A percentile compares a stretch with the other conserved stretches of the same genome.
Evolutionary conservation across 176 grass and related monocot species (phyloP).

Genomic region (Zoysia japonica): DNA sequence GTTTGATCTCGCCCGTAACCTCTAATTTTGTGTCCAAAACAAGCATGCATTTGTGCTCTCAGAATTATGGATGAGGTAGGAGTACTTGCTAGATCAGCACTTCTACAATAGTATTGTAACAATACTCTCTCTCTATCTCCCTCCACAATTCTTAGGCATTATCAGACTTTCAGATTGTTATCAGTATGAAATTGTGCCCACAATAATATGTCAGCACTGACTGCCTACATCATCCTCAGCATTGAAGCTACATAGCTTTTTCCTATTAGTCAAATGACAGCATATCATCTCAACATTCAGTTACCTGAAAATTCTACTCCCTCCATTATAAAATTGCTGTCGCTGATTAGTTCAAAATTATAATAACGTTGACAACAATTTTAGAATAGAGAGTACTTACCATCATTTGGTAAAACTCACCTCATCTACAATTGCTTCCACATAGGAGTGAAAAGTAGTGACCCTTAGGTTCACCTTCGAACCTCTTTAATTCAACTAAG

Average conservation of each 20-base stretch:
- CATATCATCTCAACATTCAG: not conserved
- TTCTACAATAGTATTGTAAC: not conserved
- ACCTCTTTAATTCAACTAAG: too few species aligned
- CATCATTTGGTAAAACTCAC: not conserved
- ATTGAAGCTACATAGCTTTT: constrained; percentile 6
- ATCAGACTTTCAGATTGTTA: constrained; percentile 26
- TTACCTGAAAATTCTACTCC: not conserved
- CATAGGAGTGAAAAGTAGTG: too few species aligned
- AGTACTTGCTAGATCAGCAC: constrained; percentile 19
- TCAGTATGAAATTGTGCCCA: constrained; percentile 42
- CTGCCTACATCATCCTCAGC: not conserved
- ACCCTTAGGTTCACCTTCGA: too few species aligned
- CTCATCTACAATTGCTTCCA: not conserved
- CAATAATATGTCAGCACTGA: constrained; percentile 19
- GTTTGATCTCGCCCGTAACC: not conserved
- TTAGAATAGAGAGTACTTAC: too few species aligned
- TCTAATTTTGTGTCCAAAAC: not conserved
- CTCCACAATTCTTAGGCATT: constrained; percentile 10
- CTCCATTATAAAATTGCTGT: too few species aligned
- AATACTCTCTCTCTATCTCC: too few species aligned
- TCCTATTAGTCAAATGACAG: constrained; percentile 6
- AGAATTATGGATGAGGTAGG: not conserved
- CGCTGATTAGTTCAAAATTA: too few species aligned
- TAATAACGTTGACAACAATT: too few species aligned
- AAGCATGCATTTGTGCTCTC: not conserved